Evolutionary conservation across 176 grass and related monocot genomes (phyloP), one percentile per base, ranked within the genome.

Genomic region (Canna indica): DNA sequence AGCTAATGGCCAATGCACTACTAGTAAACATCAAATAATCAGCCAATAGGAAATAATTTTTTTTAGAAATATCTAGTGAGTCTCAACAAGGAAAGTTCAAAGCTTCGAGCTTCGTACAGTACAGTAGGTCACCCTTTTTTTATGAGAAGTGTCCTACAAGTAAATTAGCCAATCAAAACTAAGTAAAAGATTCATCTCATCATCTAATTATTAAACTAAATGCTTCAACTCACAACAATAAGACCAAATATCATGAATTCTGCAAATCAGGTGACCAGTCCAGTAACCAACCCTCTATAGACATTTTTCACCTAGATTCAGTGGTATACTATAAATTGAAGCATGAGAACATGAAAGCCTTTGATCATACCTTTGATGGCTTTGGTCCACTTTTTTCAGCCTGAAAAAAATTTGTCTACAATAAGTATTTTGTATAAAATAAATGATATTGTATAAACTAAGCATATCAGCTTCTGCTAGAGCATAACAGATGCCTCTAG

Each of bases 321-420:
- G 24, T 73, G 2, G 32, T 12, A 26, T 18, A 73, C 22, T 54
- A 18, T 14, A 72, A 32, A 7, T 71, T 62, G 32, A 73, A 78
- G 29, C 30, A 78, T n/a, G 28, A 47, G 46, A 9, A 25, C 39
- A 79, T 59, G 33, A 22, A 82, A 38, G 33, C 22, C 30, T 64
- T 1, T 67, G 71, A 67, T 46, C 69, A 82, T 86, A 96, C 88
- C 92, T 82, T 96, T 64, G 79, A 96, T 79, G 84, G 83, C 62
- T 89, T 91, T n/a, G 76, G 47, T 20, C 70, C 68, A 78, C 62
- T 76, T 77, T 69, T 78, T 59, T 89, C 83, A 59, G 78, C 69
- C 92, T 87, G 83, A 47, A 81, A 31, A 11, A 33, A 75, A 76
- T 52, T 77, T 85, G 29, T n/a, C 75, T 3, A 77, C 29, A 73